Evolutionary conservation across 2,329 filamentous ascomycete species (phyloP).

Genomic region (Venturia carpophila): DNA sequence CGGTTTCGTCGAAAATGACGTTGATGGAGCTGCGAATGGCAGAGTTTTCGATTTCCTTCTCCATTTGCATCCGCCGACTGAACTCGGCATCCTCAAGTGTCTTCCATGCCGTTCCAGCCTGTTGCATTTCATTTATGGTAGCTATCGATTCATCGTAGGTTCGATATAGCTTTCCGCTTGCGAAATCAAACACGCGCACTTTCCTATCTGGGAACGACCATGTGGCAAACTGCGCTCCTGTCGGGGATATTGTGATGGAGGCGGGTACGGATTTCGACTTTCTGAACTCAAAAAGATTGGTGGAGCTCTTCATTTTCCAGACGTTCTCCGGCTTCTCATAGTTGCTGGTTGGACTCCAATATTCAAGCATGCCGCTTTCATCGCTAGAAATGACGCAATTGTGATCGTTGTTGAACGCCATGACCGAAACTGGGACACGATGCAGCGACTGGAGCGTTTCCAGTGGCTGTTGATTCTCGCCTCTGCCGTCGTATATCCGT

Average conservation of each 20-base stretch:
- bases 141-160: slow-evolving; percentile 92
- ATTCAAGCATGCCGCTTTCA: slow-evolving; percentile 88
- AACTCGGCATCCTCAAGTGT: slow-evolving; percentile 89
- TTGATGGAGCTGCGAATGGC: slow-evolving; percentile 64
- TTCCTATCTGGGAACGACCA: slow-evolving; percentile 92
- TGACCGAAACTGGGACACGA: slow-evolving; percentile 68
- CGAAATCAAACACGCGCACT: slow-evolving; percentile 88
- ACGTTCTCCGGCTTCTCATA: slow-evolving; percentile 91
- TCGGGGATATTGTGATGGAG: slow-evolving; percentile 77
- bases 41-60: slow-evolving; percentile 73
- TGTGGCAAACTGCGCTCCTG: slow-evolving; percentile 76
- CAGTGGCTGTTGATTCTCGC: slow-evolving; percentile 66
- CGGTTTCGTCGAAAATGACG: slow-evolving; percentile 90
- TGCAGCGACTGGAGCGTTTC: slow-evolving; percentile 77
- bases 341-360: slow-evolving; percentile 73
- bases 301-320: slow-evolving; percentile 88
- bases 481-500: slow-evolving; percentile 80
- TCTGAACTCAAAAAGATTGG: slow-evolving; percentile 93
- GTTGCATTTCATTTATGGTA: slow-evolving; percentile 89
- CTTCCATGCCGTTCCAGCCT: slow-evolving; percentile 74
- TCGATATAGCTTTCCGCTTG: slow-evolving; percentile 75
- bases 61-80: slow-evolving; percentile 74
- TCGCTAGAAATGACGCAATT: slow-evolving; percentile 90
- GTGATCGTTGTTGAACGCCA: slow-evolving; percentile 81
- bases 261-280: slow-evolving; percentile 82